Evolutionary conservation across 2,329 filamentous ascomycete genomes (phyloP).

Genomic region (Neospermospora avenae): DNA sequence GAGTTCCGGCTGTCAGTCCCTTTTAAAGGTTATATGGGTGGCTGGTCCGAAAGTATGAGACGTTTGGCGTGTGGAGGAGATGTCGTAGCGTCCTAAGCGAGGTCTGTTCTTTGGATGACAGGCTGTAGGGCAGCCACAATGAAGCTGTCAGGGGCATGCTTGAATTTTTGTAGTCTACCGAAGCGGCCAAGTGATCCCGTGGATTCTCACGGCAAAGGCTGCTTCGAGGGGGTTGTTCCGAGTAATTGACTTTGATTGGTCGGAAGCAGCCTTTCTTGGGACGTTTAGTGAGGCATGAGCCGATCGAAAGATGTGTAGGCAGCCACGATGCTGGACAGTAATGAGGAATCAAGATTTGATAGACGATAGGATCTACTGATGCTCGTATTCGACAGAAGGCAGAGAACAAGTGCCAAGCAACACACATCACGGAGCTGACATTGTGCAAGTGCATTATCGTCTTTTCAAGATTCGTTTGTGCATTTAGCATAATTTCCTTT

Average conservation of each 20-base stretch:
- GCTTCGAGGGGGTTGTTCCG: not conserved
- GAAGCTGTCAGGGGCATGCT: not conserved
- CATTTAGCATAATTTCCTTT: not conserved
- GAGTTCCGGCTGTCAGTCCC: not conserved
- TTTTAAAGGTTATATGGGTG: not conserved
- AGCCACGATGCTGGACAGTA: not conserved
- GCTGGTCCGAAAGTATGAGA: conserved; percentile 6
- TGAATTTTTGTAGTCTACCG: not conserved
- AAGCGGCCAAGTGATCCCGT: not conserved
- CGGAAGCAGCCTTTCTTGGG: not conserved
- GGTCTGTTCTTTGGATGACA: not conserved
- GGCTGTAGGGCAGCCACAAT: not conserved
- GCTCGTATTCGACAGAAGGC: not conserved
- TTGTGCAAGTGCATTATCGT: not conserved
- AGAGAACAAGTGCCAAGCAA: not conserved
- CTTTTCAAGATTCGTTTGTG: not conserved
- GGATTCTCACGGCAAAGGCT: not conserved
- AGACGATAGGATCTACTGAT: not conserved
- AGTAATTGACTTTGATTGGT: not conserved
- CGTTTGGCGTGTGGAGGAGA: not conserved
- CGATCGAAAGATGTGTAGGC: not conserved
- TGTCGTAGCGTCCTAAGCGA: conserved; percentile 2
- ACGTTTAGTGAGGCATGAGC: not conserved
- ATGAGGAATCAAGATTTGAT: not conserved
- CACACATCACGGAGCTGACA: not conserved